A percentile compares a stretch with the other conserved stretches of the same genome.
These are phyloP conservation scores for Copromyces sp. DNA, from an alignment of 495 filamentous ascomycete species.

Conservation along the genomic window DNA sequence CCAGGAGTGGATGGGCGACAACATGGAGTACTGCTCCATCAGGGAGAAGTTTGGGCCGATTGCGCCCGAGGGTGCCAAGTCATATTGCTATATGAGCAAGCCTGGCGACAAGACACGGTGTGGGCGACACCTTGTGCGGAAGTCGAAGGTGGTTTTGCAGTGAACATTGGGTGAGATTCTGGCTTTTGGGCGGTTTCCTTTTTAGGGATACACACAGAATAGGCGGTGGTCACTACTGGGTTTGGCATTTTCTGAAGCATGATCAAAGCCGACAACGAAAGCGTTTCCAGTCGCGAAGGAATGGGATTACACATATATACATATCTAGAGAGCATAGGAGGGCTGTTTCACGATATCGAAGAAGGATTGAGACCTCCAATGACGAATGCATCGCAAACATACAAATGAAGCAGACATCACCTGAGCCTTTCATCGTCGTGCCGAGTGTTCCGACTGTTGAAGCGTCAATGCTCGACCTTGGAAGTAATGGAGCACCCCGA, in stretches of 20 bases:
- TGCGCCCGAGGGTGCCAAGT: conserved; percentile 25
- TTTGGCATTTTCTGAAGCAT: neutral
- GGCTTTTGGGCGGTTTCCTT: neutral
- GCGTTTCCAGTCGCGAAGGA: neutral
- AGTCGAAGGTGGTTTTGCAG: conserved; percentile 16
- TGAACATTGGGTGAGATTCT: neutral
- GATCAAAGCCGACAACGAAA: neutral
- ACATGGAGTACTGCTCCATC: conserved; percentile 39
- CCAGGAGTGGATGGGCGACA: conserved; percentile 39
- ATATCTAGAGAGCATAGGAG: neutral
- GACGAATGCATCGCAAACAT: neutral
- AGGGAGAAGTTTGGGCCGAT: conserved; percentile 38
- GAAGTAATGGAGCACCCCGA: neutral
- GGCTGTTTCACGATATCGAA: neutral
- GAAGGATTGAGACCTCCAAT: neutral
- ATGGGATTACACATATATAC: neutral
- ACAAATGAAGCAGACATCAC: neutral
- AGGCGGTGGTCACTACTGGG: neutral
- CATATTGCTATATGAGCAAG: conserved; percentile 39
- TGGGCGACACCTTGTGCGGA: conserved; percentile 31
- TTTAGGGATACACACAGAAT: neutral
- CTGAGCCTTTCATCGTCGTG: neutral
- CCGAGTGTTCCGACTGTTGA: neutral
- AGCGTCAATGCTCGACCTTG: neutral
- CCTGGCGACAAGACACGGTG: conserved; percentile 38